These are phyloP conservation scores for Mucor mucedo DNA, from an alignment of 371 early-diverging fungal species.

Conservation along the genomic window DNA sequence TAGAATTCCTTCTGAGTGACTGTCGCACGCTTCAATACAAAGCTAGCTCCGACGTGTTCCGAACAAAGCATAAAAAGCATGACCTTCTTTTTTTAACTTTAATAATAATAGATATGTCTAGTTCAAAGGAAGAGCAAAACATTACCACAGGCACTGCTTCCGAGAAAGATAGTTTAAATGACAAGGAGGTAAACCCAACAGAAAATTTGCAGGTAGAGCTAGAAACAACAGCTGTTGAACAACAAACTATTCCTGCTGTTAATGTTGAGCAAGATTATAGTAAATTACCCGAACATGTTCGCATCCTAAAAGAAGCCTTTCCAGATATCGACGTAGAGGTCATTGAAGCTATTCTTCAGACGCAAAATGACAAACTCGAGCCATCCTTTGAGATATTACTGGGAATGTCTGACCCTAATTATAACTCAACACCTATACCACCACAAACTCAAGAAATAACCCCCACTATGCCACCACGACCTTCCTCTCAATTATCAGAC, in stretches of 20 bases:
- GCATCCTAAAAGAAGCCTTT: slow-evolving; percentile 52
- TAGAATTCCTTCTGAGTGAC: too few species aligned
- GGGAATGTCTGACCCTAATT: slow-evolving; percentile 53
- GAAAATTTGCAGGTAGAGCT: background rate
- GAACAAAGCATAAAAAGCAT: too few species aligned
- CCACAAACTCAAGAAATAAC: slow-evolving; percentile 14
- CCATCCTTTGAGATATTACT: slow-evolving; percentile 46
- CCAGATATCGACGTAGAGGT: slow-evolving; percentile 51
- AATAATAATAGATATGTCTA: too few species aligned
- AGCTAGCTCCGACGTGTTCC: too few species aligned
- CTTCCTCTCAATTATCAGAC: slow-evolving; percentile 8
- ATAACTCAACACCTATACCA: slow-evolving; percentile 32
- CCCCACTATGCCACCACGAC: slow-evolving; percentile 47
- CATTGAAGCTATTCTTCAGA: slow-evolving; percentile 50
- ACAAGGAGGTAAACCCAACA: too few species aligned
- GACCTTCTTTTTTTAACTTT: too few species aligned
- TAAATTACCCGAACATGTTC: slow-evolving; percentile 17
- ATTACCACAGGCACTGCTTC: too few species aligned
- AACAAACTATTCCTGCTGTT: background rate
- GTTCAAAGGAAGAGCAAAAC: too few species aligned
- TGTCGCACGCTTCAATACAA: too few species aligned
- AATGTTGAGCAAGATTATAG: background rate
- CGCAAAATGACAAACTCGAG: slow-evolving; percentile 42
- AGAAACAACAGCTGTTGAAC: background rate
- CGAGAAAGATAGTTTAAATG: too few species aligned